phyloP scores from a whole-genome alignment of 306 rosid genomes.

The Cicer bijugum region DNA sequence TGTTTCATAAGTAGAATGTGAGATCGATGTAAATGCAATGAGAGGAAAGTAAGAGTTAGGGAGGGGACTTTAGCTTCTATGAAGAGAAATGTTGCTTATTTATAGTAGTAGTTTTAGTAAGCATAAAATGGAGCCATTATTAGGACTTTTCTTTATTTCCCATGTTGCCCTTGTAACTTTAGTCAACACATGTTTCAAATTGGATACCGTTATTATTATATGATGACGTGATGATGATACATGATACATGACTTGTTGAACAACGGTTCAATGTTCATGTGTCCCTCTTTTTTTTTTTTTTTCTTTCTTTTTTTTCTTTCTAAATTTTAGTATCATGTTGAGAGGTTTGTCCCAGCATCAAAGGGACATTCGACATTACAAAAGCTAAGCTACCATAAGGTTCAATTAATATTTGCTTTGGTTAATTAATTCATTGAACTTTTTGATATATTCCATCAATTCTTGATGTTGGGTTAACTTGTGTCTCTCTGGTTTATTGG shows the following conservation, averaged over 20 bases:
- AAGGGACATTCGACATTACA: constrained; percentile 6
- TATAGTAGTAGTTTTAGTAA: constrained; percentile 48
- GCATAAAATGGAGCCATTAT: constrained; percentile 41
- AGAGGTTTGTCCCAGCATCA: constrained; percentile 34
- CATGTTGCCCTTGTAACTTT: constrained; percentile 35
- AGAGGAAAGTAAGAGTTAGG: not conserved
- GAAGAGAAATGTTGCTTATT: constrained; percentile 38
- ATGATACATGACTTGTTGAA: constrained; percentile 20
- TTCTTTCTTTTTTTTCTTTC: not conserved
- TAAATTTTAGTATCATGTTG: not conserved
- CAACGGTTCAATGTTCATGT: constrained; percentile 42
- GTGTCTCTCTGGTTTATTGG: constrained; percentile 30
- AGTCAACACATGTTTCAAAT: constrained; percentile 19
- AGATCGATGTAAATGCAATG: not conserved
- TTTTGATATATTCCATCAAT: constrained; percentile 25
- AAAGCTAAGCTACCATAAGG: constrained; percentile 30
- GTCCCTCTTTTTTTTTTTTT: not conserved
- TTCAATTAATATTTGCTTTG: constrained; percentile 15
- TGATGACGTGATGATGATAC: constrained; percentile 1
- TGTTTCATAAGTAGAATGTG: not conserved
- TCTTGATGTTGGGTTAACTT: constrained; percentile 1
- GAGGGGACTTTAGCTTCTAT: not conserved
- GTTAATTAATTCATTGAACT: not conserved
- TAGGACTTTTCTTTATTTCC: not conserved
- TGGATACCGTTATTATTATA: not conserved